Base-by-base conservation (phyloP, 305 asterid species). In the Vinca major region DNA sequence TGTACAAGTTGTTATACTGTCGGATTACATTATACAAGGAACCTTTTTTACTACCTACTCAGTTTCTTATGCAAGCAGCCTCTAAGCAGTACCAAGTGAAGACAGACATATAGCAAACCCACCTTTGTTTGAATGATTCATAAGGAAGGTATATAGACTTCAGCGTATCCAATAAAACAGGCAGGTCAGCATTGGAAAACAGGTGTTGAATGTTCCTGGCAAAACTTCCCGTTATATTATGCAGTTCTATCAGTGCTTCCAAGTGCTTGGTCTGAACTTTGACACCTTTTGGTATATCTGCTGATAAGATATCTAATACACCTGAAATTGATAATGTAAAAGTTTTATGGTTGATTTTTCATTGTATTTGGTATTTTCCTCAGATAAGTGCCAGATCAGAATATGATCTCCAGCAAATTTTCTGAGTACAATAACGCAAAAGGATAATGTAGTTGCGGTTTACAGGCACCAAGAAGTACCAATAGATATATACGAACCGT, bases 71-170 rank as follows among this genome's bases (percentile, higher is more conserved):
- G 33, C 33, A 26, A 33, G 44, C 19, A 58, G 19, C 4, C 52
- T 26, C 21, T 0, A 26, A 48, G n/a, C 33, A 54, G 5, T 60
- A 68, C 16, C 47, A 39, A 6, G 14, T 41, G 21, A 8, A 16
- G 58, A 48, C 70, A 68, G 10, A n/a, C 5, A 56, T 60, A 64
- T n/a, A 65, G 63, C 62, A 61, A 21, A 19, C 75, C 65, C 80
- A 88, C 96, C 88, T 85, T 72, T 92, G 92, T 81, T 89, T 91
- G 80, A 89, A 94, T 67, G 90, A 77, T 84, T 91, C 98, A 63
- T 80, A 94, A 63, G 99, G 98, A 69, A 83, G 85, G 80, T 85
- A 94, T 69, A 89, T 82, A 52, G 97, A 91, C 84, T 89, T 91
- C 86, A 94, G 70, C 40, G 95, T 77, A 49, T 89, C 94, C 89